Evolutionary conservation across 2,329 filamentous ascomycete genomes (phyloP).

Genomic region (Colletotrichum tabaci): DNA sequence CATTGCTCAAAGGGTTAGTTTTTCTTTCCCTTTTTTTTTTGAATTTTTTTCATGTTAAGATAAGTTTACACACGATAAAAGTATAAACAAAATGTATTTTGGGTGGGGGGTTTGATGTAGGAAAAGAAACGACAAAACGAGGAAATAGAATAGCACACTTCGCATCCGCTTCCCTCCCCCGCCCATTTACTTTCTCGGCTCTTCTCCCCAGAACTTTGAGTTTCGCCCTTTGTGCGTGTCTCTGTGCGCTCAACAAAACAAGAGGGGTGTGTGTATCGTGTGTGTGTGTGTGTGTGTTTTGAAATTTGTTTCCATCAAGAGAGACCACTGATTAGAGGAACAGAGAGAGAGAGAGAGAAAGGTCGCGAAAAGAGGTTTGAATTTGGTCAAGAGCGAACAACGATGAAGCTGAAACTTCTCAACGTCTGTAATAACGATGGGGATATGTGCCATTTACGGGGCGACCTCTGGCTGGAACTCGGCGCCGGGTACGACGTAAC

Average conservation of each 20-base stretch:
- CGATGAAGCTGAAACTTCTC: constrained; percentile 15
- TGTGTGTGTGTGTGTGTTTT: background rate
- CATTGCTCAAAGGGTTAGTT: background rate
- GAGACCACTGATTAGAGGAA: constrained; percentile 17
- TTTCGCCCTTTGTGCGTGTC: constrained; percentile 7
- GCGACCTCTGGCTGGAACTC: constrained; percentile 29
- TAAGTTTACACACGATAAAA: constrained; percentile 29
- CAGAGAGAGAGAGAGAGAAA: background rate
- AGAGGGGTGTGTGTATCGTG: too few species aligned
- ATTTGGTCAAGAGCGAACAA: background rate
- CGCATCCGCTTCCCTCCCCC: constrained; percentile 6
- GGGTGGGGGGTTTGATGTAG: constrained; percentile 2
- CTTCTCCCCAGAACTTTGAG: background rate
- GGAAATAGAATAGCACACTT: background rate
- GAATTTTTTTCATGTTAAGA: constrained; percentile 17
- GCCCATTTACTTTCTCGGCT: background rate
- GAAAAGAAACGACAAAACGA: background rate
- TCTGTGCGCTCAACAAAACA: constrained; percentile 10
- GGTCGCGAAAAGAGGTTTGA: background rate
- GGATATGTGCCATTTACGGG: constrained; percentile 16
- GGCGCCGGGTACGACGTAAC: constrained; percentile 31
- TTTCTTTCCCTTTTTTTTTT: background rate
- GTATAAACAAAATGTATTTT: constrained; percentile 21
- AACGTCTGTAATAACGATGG: background rate
- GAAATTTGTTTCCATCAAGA: background rate